Conservation (phyloP, 768 basidiomycete species). For the Lentinula detonsa region DNA sequence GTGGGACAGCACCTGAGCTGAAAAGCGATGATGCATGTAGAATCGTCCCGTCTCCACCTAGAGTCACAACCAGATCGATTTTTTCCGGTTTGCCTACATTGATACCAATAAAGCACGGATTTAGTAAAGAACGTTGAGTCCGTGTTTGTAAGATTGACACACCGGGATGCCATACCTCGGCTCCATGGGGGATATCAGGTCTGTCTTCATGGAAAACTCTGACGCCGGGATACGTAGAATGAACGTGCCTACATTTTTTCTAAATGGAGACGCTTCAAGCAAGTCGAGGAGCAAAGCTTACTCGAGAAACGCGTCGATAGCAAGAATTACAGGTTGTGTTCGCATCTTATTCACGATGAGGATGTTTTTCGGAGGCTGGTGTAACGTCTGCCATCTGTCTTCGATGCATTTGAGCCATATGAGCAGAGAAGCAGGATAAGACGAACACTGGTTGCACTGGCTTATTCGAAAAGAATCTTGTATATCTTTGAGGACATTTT, state of each 20-base stretch:
- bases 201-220: slow-evolving; percentile 64
- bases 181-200: slow-evolving; percentile 57
- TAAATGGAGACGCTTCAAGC: not conserved
- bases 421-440: not conserved
- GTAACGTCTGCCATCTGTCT: slow-evolving; percentile 1
- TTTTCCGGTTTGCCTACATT: slow-evolving; percentile 45
- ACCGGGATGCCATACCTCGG: slow-evolving; percentile 65
- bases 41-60: slow-evolving; percentile 95
- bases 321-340: slow-evolving; percentile 69
- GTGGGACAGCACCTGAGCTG: slow-evolving; percentile 85
- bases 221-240: slow-evolving; percentile 50
- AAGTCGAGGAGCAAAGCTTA: slow-evolving; percentile 24
- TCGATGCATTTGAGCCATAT: not conserved
- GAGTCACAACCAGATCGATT: slow-evolving; percentile 83
- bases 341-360: slow-evolving; percentile 79
- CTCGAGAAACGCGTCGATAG: slow-evolving; percentile 71
- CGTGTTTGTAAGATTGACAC: slow-evolving; percentile 11
- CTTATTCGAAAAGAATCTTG: not conserved
- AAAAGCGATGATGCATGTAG: slow-evolving; percentile 91
- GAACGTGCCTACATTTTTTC: slow-evolving; percentile 42
- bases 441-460: not conserved
- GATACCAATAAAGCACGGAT: slow-evolving; percentile 10
- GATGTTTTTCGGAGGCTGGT: slow-evolving; percentile 33
- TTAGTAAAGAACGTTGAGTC: slow-evolving; percentile 2
- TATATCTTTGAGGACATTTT: not conserved